Percentiles rank a stretch among this genome's conserved stretches.
Evolutionary conservation across 2,329 filamentous ascomycete species (phyloP).

Genomic region (Alternaria metachromatica): DNA sequence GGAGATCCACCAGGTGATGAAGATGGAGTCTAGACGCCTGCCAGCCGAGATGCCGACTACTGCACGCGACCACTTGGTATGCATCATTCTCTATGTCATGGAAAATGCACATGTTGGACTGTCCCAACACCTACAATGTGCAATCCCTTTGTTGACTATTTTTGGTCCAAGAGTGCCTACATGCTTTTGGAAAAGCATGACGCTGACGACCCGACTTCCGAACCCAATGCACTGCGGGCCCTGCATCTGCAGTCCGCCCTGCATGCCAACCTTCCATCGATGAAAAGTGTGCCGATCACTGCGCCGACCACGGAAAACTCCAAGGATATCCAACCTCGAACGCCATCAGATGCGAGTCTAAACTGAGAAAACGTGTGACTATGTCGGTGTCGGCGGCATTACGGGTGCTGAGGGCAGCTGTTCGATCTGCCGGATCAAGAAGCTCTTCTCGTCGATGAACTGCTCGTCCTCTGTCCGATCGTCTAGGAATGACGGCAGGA

Average conservation of each 20-base stretch:
- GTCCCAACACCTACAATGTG: background rate
- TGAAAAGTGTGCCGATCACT: slow-evolving; percentile 4
- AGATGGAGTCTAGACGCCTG: slow-evolving; percentile 5
- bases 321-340: slow-evolving; percentile 9
- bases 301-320: slow-evolving; percentile 4
- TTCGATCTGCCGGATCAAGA: slow-evolving; percentile 92
- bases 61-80: slow-evolving; percentile 8
- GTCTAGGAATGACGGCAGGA: slow-evolving; percentile 89
- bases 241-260: background rate
- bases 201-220: background rate
- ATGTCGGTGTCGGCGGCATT: slow-evolving; percentile 29
- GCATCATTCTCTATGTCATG: background rate
- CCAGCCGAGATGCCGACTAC: background rate
- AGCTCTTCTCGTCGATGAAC: slow-evolving; percentile 97
- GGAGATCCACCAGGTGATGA: slow-evolving; percentile 10
- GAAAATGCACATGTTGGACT: background rate
- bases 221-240: background rate
- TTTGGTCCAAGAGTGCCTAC: background rate
- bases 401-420: slow-evolving; percentile 46
- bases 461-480: slow-evolving; percentile 97
- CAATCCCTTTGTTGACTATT: background rate
- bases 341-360: slow-evolving; percentile 15
- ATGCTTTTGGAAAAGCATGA: background rate
- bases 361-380: background rate
- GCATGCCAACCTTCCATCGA: background rate